These are phyloP conservation scores for Xylariaceae sp. DNA, from an alignment of 2,329 filamentous ascomycete species.

Conservation along the genomic window DNA sequence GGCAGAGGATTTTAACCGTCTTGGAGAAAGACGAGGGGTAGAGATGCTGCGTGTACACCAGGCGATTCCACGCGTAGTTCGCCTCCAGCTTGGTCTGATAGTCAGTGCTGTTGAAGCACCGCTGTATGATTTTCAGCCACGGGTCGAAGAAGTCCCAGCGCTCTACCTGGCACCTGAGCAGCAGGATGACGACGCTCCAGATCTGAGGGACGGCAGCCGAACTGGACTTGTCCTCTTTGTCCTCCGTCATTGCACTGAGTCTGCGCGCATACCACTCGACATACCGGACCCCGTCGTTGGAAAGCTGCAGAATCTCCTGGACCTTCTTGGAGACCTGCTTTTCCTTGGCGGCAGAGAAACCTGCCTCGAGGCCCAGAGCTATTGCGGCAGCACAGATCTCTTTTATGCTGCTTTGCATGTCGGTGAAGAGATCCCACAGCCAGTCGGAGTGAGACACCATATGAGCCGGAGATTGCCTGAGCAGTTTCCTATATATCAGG, in stretches of 20 bases:
- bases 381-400: conserved; percentile 75
- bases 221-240: conserved; percentile 55
- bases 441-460: conserved; percentile 73
- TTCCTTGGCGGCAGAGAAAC: conserved; percentile 64
- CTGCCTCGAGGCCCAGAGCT: conserved; percentile 64
- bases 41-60: conserved; percentile 68
- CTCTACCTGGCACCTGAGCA: conserved; percentile 61
- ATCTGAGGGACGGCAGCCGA: conserved; percentile 72
- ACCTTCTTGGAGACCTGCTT: conserved; percentile 61
- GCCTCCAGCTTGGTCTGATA: conserved; percentile 66
- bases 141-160: conserved; percentile 68
- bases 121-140: conserved; percentile 76
- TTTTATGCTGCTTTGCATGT: conserved; percentile 71
- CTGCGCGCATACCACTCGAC: conserved; percentile 63
- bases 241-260: conserved; percentile 63
- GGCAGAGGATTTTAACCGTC: conserved; percentile 50
- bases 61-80: conserved; percentile 78
- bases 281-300: conserved; percentile 57
- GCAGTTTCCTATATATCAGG: conserved; percentile 69
- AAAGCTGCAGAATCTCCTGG: conserved; percentile 55
- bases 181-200: conserved; percentile 77
- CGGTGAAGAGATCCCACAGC: conserved; percentile 75
- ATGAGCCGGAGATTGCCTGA: conserved; percentile 62
- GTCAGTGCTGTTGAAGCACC: conserved; percentile 78
- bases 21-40: conserved; percentile 55